A percentile compares a stretch with the other conserved stretches of the same genome.
phyloP scores from a whole-genome alignment of 495 filamentous ascomycete species.

The Penicillium tannophilum region DNA sequence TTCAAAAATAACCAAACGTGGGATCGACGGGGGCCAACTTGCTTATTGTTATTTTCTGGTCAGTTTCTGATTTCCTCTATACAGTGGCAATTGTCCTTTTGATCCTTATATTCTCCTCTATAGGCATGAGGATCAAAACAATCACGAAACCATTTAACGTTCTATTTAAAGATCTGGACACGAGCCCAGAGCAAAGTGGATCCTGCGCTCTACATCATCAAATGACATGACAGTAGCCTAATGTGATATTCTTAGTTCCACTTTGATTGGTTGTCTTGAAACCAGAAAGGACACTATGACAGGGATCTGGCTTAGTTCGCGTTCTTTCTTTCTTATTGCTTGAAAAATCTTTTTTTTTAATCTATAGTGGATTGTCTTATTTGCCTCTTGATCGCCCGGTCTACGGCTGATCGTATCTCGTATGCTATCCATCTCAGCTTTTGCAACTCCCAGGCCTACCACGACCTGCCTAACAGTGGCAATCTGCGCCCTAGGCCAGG shows the following conservation, averaged over 20 bases:
- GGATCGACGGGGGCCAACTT: not conserved
- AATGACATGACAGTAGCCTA: conserved; percentile 3
- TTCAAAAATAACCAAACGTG: not conserved
- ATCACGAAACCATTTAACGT: not conserved
- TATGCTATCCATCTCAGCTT: not conserved
- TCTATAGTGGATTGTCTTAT: conserved; percentile 1
- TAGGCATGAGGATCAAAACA: not conserved
- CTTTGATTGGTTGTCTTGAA: not conserved
- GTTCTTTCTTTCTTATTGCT: not conserved
- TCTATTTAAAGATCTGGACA: conserved; percentile 7
- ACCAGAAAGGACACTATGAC: not conserved
- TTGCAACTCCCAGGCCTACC: not conserved
- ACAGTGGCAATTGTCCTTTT: not conserved
- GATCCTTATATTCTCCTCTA: not conserved
- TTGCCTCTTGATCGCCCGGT: conserved; percentile 2
- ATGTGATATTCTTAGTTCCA: not conserved
- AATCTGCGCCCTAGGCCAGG: not conserved
- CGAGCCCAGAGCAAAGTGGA: conserved; percentile 1
- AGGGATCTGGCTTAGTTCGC: not conserved
- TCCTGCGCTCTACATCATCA: not conserved
- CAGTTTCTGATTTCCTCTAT: not conserved
- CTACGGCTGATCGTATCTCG: conserved; percentile 2
- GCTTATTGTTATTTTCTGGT: not conserved
- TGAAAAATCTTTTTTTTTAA: not conserved
- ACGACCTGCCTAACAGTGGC: not conserved